A percentile compares a stretch with the other conserved stretches of the same genome.
Conservation (phyloP, 2,329 filamentous ascomycete genomes). For the Penicillium sp. region DNA sequence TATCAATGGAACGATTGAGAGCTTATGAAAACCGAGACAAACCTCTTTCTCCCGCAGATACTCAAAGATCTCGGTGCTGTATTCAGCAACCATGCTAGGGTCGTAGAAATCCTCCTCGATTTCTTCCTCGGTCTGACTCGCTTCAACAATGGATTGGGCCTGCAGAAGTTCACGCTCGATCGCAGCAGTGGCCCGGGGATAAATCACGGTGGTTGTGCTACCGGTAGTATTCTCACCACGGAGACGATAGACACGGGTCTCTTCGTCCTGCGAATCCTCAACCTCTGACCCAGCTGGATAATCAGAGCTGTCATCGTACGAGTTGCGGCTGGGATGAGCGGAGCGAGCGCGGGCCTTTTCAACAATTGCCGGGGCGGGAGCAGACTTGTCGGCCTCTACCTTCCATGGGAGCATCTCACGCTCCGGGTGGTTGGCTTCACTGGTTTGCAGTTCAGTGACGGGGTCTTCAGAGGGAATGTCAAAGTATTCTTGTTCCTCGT, state of each 20-base stretch:
- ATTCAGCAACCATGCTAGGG: conserved; percentile 96
- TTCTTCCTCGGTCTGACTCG: conserved; percentile 69
- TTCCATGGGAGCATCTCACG: background rate
- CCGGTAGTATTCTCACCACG: conserved; percentile 73
- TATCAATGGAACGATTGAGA: background rate
- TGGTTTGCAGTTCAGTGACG: background rate
- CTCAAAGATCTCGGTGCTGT: conserved; percentile 90
- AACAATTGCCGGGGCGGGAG: background rate
- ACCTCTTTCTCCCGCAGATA: conserved; percentile 93
- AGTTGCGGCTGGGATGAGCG: background rate
- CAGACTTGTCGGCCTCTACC: background rate
- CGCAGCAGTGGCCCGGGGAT: conserved; percentile 64
- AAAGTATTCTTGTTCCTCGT: conserved; percentile 1
- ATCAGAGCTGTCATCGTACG: background rate
- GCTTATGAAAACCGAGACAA: conserved; percentile 33
- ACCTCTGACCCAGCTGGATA: conserved; percentile 36
- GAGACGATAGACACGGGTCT: conserved; percentile 76
- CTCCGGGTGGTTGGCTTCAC: background rate
- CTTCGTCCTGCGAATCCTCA: conserved; percentile 73
- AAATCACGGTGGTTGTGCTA: conserved; percentile 66
- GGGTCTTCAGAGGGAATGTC: background rate
- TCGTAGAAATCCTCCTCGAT: conserved; percentile 89
- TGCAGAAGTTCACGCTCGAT: conserved; percentile 71
- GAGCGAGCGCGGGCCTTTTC: background rate
- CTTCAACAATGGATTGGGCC: conserved; percentile 68